Conservation (phyloP, 2,329 filamentous ascomycete genomes). For the Endoconidiophora polonica region DNA sequence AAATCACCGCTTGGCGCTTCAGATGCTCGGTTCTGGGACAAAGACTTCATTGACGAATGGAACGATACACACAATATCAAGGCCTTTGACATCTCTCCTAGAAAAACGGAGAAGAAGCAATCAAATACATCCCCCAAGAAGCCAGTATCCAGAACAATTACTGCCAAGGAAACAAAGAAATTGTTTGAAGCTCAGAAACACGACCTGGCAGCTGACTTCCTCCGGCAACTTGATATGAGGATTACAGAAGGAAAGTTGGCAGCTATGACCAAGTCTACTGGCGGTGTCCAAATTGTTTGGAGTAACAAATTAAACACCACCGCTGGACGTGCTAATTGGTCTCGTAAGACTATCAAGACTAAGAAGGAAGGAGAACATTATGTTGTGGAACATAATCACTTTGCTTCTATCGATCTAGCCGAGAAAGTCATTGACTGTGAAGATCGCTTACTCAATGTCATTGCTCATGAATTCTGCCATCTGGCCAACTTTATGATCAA, state of each 20-base stretch:
- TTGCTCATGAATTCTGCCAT: conserved; percentile 97
- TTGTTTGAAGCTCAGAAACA: conserved; percentile 47
- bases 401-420: conserved; percentile 75
- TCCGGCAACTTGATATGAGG: conserved; percentile 48
- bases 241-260: conserved; percentile 46
- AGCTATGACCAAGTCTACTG: conserved; percentile 41
- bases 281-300: conserved; percentile 58
- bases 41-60: conserved; percentile 43
- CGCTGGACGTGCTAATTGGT: conserved; percentile 61
- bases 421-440: conserved; percentile 73
- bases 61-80: conserved; percentile 43
- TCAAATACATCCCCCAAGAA: background rate
- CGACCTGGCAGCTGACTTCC: conserved; percentile 43
- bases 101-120: background rate
- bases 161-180: conserved; percentile 32
- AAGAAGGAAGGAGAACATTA: background rate
- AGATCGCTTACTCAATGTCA: conserved; percentile 63
- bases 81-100: conserved; percentile 1
- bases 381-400: conserved; percentile 26
- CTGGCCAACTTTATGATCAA: conserved; percentile 81
- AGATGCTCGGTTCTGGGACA: conserved; percentile 43
- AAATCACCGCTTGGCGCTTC: conserved; percentile 35
- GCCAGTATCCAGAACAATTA: conserved; percentile 20
- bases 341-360: conserved; percentile 35
- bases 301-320: conserved; percentile 65